These are phyloP conservation scores for Teunomyces lycoperdinae DNA, from an alignment of 805 yeast species.

Conservation along the genomic window DNA sequence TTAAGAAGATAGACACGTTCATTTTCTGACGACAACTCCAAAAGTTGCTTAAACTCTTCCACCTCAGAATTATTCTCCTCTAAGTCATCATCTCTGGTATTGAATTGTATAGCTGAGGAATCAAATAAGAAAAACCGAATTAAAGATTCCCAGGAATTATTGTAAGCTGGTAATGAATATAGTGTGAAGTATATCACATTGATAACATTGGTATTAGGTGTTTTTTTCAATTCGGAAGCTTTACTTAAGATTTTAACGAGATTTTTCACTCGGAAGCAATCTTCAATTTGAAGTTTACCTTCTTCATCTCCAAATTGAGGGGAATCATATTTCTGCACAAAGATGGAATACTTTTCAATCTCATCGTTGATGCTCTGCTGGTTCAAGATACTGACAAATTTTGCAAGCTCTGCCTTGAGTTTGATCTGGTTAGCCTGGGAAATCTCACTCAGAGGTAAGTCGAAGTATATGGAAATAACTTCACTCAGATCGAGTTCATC, in stretches of 20 bases:
- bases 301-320: slow-evolving; percentile 21
- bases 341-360: slow-evolving; percentile 30
- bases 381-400: slow-evolving; percentile 48
- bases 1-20: slow-evolving; percentile 29
- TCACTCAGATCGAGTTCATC: slow-evolving; percentile 50
- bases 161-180: slow-evolving; percentile 27
- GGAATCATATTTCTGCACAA: slow-evolving; percentile 27
- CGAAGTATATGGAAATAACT: slow-evolving; percentile 23
- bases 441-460: slow-evolving; percentile 27
- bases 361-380: slow-evolving; percentile 35
- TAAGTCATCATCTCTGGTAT: slow-evolving; percentile 8
- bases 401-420: slow-evolving; percentile 48
- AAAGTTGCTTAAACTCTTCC: slow-evolving; percentile 25
- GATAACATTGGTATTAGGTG: slow-evolving; percentile 9
- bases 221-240: background rate
- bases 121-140: slow-evolving; percentile 45
- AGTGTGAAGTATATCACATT: slow-evolving; percentile 29
- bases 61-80: slow-evolving; percentile 19
- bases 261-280: slow-evolving; percentile 20
- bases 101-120: slow-evolving; percentile 30
- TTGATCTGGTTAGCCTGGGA: slow-evolving; percentile 19
- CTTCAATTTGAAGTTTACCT: slow-evolving; percentile 16
- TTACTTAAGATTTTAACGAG: slow-evolving; percentile 10
- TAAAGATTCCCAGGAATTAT: slow-evolving; percentile 36
- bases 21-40: slow-evolving; percentile 23